A percentile compares a stretch with the other conserved stretches of the same genome.
phyloP scores from a whole-genome alignment of 225 moss, liverwort and hornwort genomes.

The Marchantia polymorpha region DNA sequence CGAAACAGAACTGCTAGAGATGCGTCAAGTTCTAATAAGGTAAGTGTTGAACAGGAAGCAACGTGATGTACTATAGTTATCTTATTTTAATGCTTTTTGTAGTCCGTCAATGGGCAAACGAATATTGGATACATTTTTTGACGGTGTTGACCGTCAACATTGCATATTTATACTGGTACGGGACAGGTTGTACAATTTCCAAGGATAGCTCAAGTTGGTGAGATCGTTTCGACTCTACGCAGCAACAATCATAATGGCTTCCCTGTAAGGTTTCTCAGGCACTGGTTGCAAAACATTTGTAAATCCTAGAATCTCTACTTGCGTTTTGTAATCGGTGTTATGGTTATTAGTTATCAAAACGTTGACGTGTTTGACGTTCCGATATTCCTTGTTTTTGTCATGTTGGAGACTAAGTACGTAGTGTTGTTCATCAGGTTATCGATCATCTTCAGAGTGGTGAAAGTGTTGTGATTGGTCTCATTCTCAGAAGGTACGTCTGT shows the following conservation, averaged over 20 bases:
- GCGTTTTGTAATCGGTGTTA: background rate
- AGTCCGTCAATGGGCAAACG: background rate
- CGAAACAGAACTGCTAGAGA: slow-evolving; percentile 83
- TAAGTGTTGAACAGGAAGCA: slow-evolving; percentile 13
- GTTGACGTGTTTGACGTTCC: slow-evolving; percentile 25
- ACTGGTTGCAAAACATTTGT: too few relatives aligned
- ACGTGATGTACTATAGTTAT: too few relatives aligned
- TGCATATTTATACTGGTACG: background rate
- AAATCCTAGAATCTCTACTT: background rate
- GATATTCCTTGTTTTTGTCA: background rate
- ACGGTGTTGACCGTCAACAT: background rate
- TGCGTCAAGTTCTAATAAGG: slow-evolving; percentile 80
- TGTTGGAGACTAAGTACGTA: background rate
- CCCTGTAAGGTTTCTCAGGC: slow-evolving; percentile 52
- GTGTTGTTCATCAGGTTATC: slow-evolving; percentile 56
- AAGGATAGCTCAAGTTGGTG: slow-evolving; percentile 75
- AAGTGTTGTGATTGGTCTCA: slow-evolving; percentile 84
- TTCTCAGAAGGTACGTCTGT: slow-evolving; percentile 69
- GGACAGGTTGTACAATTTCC: slow-evolving; percentile 83
- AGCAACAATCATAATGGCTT: slow-evolving; percentile 89
- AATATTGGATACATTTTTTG: background rate
- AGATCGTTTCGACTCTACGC: slow-evolving; percentile 70
- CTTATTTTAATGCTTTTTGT: background rate
- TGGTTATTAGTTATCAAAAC: slow-evolving; percentile 57
- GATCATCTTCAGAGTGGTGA: slow-evolving; percentile 83